These are phyloP conservation scores for Volvariella volvacea DNA, from an alignment of 1,284 basidiomycete genomes.

Conservation along the genomic window DNA sequence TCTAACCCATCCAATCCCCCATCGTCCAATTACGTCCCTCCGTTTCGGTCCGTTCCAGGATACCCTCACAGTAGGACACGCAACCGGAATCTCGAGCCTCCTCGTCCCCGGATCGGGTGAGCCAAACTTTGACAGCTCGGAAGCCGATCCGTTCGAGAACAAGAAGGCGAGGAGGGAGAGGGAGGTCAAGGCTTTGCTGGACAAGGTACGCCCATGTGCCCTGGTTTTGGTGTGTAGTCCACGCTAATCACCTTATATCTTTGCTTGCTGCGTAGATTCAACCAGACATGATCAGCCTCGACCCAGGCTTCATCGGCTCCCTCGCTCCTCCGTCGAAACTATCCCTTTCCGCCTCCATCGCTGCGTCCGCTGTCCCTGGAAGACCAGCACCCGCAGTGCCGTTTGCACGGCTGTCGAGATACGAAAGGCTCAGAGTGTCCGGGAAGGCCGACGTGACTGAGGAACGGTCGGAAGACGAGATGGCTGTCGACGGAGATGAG, in stretches of 20 bases:
- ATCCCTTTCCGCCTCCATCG: slow-evolving; percentile 44
- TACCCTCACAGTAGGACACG: slow-evolving; percentile 74
- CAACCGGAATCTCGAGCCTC: slow-evolving; percentile 75
- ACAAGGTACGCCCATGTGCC: slow-evolving; percentile 81
- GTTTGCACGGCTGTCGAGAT: slow-evolving; percentile 65
- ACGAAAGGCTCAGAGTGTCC: slow-evolving; percentile 64
- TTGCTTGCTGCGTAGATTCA: slow-evolving; percentile 53
- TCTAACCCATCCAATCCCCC: slow-evolving; percentile 74
- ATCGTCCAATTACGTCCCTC: slow-evolving; percentile 60
- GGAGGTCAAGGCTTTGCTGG: slow-evolving; percentile 86
- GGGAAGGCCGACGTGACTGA: slow-evolving; percentile 73
- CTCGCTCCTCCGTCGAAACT: slow-evolving; percentile 58
- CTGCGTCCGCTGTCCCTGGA: slow-evolving; percentile 29
- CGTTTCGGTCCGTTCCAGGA: slow-evolving; percentile 93
- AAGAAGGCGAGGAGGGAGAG: slow-evolving; percentile 79
- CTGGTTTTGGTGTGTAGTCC: too few species aligned
- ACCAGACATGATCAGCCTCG: slow-evolving; percentile 90
- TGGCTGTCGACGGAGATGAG: slow-evolving; percentile 16
- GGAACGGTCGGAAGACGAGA: slow-evolving; percentile 31
- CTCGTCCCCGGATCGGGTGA: slow-evolving; percentile 92
- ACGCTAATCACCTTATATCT: neutral
- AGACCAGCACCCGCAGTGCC: slow-evolving; percentile 49
- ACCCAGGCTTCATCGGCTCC: slow-evolving; percentile 78
- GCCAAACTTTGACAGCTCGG: slow-evolving; percentile 89
- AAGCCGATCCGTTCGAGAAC: slow-evolving; percentile 94